Evolutionary conservation across 768 basidiomycete species (phyloP).

Genomic region (Naganishia friedmannii): DNA sequence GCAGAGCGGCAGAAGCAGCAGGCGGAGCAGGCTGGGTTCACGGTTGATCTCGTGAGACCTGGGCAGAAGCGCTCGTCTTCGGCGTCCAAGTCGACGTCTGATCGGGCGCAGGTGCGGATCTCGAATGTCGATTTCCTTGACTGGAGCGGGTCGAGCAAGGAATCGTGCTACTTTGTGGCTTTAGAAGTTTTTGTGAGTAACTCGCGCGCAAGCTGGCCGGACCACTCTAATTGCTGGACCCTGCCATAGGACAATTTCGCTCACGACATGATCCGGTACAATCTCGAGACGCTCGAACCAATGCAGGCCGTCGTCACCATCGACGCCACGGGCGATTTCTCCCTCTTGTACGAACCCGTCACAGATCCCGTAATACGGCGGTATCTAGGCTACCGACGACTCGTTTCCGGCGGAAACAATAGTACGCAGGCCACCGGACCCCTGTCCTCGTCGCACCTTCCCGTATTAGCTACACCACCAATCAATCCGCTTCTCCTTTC

Average conservation of each 20-base stretch:
- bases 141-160: conserved; percentile 62
- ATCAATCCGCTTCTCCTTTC: conserved; percentile 38
- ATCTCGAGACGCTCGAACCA: conserved; percentile 71
- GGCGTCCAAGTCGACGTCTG: conserved; percentile 54
- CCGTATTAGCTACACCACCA: conserved; percentile 58
- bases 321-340: conserved; percentile 75
- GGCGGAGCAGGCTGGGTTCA: conserved; percentile 43
- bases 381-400: conserved; percentile 66
- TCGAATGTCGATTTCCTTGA: conserved; percentile 63
- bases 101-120: conserved; percentile 63
- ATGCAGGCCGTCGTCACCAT: conserved; percentile 79
- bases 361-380: conserved; percentile 78
- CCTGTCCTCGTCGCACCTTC: conserved; percentile 57
- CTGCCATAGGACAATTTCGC: conserved; percentile 81
- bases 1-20: conserved; percentile 62
- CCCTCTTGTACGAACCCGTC: conserved; percentile 75
- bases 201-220: too few species aligned
- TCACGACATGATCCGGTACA: conserved; percentile 90
- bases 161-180: conserved; percentile 88
- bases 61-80: conserved; percentile 50
- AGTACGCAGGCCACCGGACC: background rate
- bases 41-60: conserved; percentile 47
- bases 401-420: conserved; percentile 27
- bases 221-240: background rate
- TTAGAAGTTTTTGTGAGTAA: conserved; percentile 89